These are phyloP conservation scores for Paraurostyla sp. DNA, from an alignment of 73 alveolate species.

Conservation along the genomic window DNA sequence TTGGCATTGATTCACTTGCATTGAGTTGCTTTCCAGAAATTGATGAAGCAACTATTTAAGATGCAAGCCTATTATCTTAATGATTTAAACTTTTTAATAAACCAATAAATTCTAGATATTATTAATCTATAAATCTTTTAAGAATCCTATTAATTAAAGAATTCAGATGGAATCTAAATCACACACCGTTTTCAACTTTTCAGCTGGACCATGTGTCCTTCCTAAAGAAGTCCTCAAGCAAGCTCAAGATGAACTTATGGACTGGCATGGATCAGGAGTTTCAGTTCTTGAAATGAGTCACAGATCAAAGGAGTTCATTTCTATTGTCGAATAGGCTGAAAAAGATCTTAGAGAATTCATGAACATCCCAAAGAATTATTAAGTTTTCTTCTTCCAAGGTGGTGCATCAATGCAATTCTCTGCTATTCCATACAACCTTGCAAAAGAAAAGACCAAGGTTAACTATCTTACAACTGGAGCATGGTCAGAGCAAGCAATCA, in stretches of 20 bases:
- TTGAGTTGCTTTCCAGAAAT: slow-evolving; percentile 56
- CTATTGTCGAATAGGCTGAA: slow-evolving; percentile 74
- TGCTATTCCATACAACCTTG: slow-evolving; percentile 82
- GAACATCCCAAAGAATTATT: slow-evolving; percentile 75
- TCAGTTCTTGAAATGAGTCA: slow-evolving; percentile 85
- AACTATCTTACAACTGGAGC: slow-evolving; percentile 83
- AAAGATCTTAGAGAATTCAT: slow-evolving; percentile 74
- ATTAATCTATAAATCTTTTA: too few relatives aligned
- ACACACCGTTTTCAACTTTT: slow-evolving; percentile 82
- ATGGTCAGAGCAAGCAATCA: slow-evolving; percentile 79
- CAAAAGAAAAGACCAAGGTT: slow-evolving; percentile 69
- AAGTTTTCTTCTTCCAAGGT: slow-evolving; percentile 82
- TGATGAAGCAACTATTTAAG: too few relatives aligned
- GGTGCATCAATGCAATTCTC: slow-evolving; percentile 89
- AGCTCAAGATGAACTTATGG: slow-evolving; percentile 83
- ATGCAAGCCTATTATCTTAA: too few relatives aligned
- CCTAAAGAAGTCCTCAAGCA: slow-evolving; percentile 85
- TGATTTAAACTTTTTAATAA: too few relatives aligned
- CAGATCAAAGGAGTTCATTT: too few relatives aligned
- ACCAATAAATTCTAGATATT: too few relatives aligned
- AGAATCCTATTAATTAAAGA: too few relatives aligned
- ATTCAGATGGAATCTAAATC: too few relatives aligned
- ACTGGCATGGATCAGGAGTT: slow-evolving; percentile 86
- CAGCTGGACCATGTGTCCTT: slow-evolving; percentile 89
- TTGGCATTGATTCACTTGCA: slow-evolving; percentile 42